Evolutionary conservation across 2,329 filamentous ascomycete genomes (phyloP), one percentile per base, ranked within the genome.

Genomic region (Fusarium sp.): DNA sequence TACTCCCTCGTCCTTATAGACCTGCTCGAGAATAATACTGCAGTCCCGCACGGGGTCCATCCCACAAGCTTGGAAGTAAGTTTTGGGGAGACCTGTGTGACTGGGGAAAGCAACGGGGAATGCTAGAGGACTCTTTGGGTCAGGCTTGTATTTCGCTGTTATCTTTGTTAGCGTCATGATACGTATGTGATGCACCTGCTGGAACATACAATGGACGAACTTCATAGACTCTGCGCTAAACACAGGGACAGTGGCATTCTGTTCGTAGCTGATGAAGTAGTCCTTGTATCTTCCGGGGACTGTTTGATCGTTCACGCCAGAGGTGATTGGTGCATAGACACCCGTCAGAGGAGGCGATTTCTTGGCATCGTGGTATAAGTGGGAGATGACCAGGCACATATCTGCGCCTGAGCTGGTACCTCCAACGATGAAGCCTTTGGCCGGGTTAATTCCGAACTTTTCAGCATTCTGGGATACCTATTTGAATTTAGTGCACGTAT

Each of bases 51-150:
- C 50, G 2, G 73, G 72, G 39, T 78, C 76, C 13, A 75, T 46
- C 3, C 75, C 76, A 29, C 71, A 77, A 9, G 67, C 66, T 40
- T 77, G 76, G 20, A 78, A 76, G 47, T 77, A 78, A 10, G 76
- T 77, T 61, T 69, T 76, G 13, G 74, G 76, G 15, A 76, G 61
- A 4, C 66, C 63, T 15, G 55, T 47, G 14, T 67, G 64, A 20
- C 43, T 68, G 21, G 59, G 48, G 33, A 68, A 67, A 9, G 64
- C 64, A n/a, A 76, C 41, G 3, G 76, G 74, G 14, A 68, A 73
- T 14, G 67, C 73, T 4, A 75, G 53, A 18, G 74, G 73, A 45
- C 67, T 74, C 13, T 23, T 67, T 11, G 54, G 53, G 17, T 67
- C 65, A 7, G 71, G 67, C 31, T 73, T 72, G 49, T 78, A 75